A percentile compares a stretch with the other conserved stretches of the same genome.
phyloP scores from a whole-genome alignment of 164 flowering plant genomes.

The Stephania cephalantha region DNA sequence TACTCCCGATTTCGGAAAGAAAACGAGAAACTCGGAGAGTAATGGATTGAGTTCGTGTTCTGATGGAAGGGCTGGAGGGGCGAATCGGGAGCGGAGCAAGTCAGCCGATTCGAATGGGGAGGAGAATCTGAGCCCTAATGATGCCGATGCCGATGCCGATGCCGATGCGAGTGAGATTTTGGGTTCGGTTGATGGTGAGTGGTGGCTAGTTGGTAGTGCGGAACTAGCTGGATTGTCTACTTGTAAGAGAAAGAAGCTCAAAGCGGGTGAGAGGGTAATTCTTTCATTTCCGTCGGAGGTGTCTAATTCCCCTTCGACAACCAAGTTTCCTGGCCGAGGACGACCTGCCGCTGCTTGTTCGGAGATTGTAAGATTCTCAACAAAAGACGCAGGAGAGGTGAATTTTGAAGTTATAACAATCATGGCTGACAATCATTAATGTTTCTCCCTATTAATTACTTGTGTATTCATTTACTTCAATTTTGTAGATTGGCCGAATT shows the following conservation, averaged over 20 bases:
- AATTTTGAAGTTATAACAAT: background rate
- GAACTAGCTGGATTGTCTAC: conserved; percentile 82
- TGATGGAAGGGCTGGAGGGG: background rate
- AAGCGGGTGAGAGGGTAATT: conserved; percentile 53
- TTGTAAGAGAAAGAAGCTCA: conserved; percentile 74
- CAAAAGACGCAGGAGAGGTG: conserved; percentile 77
- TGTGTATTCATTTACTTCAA: background rate
- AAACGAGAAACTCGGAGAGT: conserved; percentile 9
- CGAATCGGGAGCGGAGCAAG: conserved; percentile 7
- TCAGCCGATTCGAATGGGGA: conserved; percentile 2
- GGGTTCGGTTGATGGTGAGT: conserved; percentile 32
- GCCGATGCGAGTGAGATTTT: conserved; percentile 1
- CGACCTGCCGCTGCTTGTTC: conserved; percentile 47
- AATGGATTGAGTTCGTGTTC: conserved; percentile 15
- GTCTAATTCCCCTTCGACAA: conserved; percentile 29
- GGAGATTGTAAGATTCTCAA: conserved; percentile 89
- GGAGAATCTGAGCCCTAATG: background rate
- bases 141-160: background rate
- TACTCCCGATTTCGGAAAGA: conserved; percentile 43
- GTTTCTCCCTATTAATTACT: background rate
- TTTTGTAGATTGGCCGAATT: conserved; percentile 82
- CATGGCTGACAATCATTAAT: background rate
- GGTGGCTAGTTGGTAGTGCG: conserved; percentile 75
- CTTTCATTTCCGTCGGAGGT: conserved; percentile 57
- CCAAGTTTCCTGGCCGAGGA: conserved; percentile 53